Evolutionary conservation across 169 alveolate species (phyloP).

Genomic region (Plasmodium fragile): DNA sequence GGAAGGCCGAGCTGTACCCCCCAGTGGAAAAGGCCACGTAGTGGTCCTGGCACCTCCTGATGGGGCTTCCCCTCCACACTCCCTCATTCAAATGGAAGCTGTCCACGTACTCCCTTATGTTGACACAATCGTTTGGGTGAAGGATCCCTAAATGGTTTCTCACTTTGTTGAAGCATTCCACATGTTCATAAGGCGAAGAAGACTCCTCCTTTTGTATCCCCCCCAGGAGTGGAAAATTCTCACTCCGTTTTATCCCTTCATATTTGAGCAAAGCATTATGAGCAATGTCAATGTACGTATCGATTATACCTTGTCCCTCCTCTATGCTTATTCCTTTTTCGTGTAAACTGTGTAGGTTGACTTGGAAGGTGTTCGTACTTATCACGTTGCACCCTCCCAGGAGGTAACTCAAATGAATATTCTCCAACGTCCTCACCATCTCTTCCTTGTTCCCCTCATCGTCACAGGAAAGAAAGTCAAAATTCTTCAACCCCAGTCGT

Average conservation of each 20-base stretch:
- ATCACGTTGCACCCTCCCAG: conserved; percentile 37
- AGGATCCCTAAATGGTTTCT: conserved; percentile 9
- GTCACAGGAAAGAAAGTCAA: conserved; percentile 38
- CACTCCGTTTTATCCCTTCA: conserved; percentile 9
- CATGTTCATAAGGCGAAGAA: conserved; percentile 35
- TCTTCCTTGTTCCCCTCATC: neutral
- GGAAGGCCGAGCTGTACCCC: conserved; percentile 26
- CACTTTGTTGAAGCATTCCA: conserved; percentile 4
- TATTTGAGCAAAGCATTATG: conserved; percentile 17
- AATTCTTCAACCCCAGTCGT: conserved; percentile 6
- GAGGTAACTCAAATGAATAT: conserved; percentile 49
- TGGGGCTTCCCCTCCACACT: neutral
- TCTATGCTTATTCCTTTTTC: conserved; percentile 21
- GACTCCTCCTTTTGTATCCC: neutral
- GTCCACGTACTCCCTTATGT: conserved; percentile 2
- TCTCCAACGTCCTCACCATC: conserved; percentile 18
- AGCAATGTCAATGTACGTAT: conserved; percentile 56
- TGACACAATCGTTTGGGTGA: conserved; percentile 12
- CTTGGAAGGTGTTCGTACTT: conserved; percentile 54
- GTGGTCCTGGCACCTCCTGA: neutral
- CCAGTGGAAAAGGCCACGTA: conserved; percentile 61
- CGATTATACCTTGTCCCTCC: conserved; percentile 32
- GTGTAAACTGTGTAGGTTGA: conserved; percentile 44
- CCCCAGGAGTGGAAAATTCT: neutral
- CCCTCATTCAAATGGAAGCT: neutral